Base-by-base conservation (phyloP, 2,329 filamentous ascomycete genomes). In the Penicillium sp. region DNA sequence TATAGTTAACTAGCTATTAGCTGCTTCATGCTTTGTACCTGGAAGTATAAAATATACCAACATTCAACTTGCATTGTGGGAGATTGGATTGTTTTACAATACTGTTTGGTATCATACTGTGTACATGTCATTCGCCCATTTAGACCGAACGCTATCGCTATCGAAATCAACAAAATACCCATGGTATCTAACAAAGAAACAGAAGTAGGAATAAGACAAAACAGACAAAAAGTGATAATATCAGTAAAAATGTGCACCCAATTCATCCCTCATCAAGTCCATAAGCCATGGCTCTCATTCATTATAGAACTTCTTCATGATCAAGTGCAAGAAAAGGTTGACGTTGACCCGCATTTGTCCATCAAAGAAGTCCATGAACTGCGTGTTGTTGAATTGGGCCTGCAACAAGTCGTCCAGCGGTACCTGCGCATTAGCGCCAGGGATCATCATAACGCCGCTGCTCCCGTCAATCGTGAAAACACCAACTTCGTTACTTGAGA, bases 271-370 rank as follows among this genome's bases (percentile, higher is more conserved):
- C 62, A 43, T 65, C 58, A 63, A 34, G 35, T 58, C 61, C 58
- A 43, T 65, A 51, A 56, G 19, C 32, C 53, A 51, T 58, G 45
- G 58, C 39, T 36, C 60, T 71, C 59, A 77, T 63, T 78, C 76
- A 62, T 79, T 79, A 67, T 99, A 99, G 75, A 99, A 99, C 81
- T 99, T 99, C 84, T 95, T 96, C 81, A 97, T 97, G 64, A 99
- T 84, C 74, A 97, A 80, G 81, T 99, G 94, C 79, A 99, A 80
- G 76, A 99, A 85, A 69, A 99, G 75, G 78, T 99, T 99, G 68
- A 99, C 94, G 74, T 97, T 97, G 68, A 99, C 83, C 75, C 89
- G 87, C 70, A 97, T 81, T 51, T 87, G 87, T 49, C 87, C 88
- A 71, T 95, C 91, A 68, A 99, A 99, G 57, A 97, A 80, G 68